Evolutionary conservation across 2,329 filamentous ascomycete genomes (phyloP).

Genomic region (Fusarium sp.): DNA sequence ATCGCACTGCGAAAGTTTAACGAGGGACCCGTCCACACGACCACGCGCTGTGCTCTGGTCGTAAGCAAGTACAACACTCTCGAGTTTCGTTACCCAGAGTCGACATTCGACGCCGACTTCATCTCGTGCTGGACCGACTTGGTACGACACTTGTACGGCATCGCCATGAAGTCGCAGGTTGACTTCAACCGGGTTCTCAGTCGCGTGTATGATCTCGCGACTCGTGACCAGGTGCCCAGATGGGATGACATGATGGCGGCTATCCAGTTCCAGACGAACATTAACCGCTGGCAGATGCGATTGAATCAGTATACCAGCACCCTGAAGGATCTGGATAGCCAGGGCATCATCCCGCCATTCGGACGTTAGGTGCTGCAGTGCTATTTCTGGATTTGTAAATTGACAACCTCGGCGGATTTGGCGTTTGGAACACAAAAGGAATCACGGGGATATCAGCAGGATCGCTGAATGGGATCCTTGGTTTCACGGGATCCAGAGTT

Average conservation of each 20-base stretch:
- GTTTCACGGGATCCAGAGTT: neutral
- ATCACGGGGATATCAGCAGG: neutral
- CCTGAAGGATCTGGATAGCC: conserved; percentile 38
- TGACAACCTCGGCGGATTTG: neutral
- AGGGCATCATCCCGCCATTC: conserved; percentile 27
- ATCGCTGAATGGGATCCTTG: neutral
- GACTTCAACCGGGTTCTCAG: conserved; percentile 33
- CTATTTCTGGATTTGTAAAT: neutral
- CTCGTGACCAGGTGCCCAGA: conserved; percentile 24
- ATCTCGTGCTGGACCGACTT: conserved; percentile 42
- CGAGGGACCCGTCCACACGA: conserved; percentile 38
- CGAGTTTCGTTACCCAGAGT: conserved; percentile 47
- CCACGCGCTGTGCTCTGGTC: conserved; percentile 40
- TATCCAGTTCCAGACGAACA: conserved; percentile 26
- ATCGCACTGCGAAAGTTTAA: conserved; percentile 38
- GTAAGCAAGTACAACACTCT: conserved; percentile 40
- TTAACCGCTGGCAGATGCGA: conserved; percentile 25
- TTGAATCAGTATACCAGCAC: conserved; percentile 24
- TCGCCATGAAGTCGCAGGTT: conserved; percentile 27
- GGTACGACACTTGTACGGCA: conserved; percentile 38
- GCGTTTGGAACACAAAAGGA: neutral
- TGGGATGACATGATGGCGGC: conserved; percentile 37
- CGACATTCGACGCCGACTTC: conserved; percentile 42
- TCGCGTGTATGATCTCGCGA: conserved; percentile 41
- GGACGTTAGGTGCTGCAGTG: neutral